Evolutionary conservation across 2,329 filamentous ascomycete genomes (phyloP).

Genomic region (Fusarium kyushuense): DNA sequence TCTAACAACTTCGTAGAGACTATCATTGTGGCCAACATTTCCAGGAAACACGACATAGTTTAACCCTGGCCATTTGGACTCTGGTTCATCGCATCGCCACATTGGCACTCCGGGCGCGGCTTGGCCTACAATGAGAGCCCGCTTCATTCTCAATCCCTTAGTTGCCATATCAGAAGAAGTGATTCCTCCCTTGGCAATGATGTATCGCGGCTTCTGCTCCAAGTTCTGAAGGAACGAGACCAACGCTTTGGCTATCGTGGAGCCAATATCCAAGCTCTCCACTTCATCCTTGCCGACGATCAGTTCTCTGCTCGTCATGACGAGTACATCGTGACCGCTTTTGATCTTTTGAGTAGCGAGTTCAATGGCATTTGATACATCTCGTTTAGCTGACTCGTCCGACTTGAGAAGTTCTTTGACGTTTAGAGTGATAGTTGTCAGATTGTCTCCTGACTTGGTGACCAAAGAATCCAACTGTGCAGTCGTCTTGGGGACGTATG

Average conservation of each 20-base stretch:
- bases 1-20: conserved; percentile 14
- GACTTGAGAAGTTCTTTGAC: conserved; percentile 62
- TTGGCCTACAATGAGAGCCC: conserved; percentile 67
- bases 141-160: conserved; percentile 65
- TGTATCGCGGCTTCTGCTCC: conserved; percentile 63
- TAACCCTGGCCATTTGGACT: conserved; percentile 56
- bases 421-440: conserved; percentile 61
- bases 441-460: conserved; percentile 53
- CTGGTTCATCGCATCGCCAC: conserved; percentile 68
- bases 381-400: conserved; percentile 45
- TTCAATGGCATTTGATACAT: conserved; percentile 50
- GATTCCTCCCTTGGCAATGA: conserved; percentile 71
- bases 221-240: conserved; percentile 63
- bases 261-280: conserved; percentile 66
- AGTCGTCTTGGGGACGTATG: conserved; percentile 70
- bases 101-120: conserved; percentile 69
- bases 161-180: conserved; percentile 70
- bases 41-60: conserved; percentile 29
- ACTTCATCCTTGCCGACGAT: conserved; percentile 60
- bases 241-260: conserved; percentile 62
- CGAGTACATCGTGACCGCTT: conserved; percentile 63
- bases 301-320: conserved; percentile 70
- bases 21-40: conserved; percentile 21
- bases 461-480: conserved; percentile 62
- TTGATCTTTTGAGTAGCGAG: conserved; percentile 56